Conservation (phyloP, 2,329 filamentous ascomycete genomes). For the Alternaria solani region DNA sequence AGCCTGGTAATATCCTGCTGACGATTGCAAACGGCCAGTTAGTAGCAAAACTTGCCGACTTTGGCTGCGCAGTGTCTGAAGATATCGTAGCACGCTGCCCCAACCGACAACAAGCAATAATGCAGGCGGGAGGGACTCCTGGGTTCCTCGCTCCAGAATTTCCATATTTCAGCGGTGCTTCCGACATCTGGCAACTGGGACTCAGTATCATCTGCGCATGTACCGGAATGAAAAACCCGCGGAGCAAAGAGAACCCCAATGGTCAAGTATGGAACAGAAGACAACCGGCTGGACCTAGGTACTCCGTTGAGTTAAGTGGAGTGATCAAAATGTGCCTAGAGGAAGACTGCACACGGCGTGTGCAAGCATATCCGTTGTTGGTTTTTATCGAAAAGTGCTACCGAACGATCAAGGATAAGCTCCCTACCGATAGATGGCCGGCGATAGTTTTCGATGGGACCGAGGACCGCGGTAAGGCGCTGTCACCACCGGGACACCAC, state of each 20-base stretch:
- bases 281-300: conserved; percentile 15
- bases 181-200: conserved; percentile 31
- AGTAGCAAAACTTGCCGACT: conserved; percentile 30
- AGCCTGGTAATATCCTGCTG: conserved; percentile 30
- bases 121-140: conserved; percentile 10
- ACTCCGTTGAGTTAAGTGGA: conserved; percentile 15
- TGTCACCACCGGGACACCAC: conserved; percentile 8
- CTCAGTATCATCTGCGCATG: conserved; percentile 24
- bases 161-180: conserved; percentile 14
- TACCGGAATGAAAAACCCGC: conserved; percentile 3
- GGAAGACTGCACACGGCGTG: conserved; percentile 1
- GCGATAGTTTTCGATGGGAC: conserved; percentile 3
- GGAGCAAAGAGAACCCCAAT: conserved; percentile 8
- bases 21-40: conserved; percentile 11
- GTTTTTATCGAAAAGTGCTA: conserved; percentile 7
- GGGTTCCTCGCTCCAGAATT: conserved; percentile 27
- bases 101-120: background rate
- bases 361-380: background rate
- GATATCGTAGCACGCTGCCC: conserved; percentile 1
- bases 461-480: conserved; percentile 2
- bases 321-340: conserved; percentile 12
- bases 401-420: background rate
- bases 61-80: conserved; percentile 22
- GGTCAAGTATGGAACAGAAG: conserved; percentile 13
- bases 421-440: conserved; percentile 9